Evolutionary conservation across 2,329 filamentous ascomycete genomes (phyloP), one percentile per base, ranked within the genome.

Genomic region (Aspergillus floridensis): DNA sequence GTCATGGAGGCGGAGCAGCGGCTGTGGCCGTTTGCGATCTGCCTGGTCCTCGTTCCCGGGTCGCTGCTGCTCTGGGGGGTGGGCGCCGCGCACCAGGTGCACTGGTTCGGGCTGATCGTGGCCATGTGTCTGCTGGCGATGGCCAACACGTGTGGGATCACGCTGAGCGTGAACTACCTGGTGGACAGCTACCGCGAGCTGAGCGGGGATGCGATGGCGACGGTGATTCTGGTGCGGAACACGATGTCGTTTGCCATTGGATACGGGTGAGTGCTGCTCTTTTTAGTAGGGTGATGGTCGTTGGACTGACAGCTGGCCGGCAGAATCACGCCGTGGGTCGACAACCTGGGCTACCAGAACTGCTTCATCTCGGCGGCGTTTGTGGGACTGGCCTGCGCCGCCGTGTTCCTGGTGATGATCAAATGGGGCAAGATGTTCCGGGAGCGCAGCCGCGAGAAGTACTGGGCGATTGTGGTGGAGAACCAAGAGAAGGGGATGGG

Each of bases 181-280:
- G 73, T 78, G 5, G 76, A 78, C 61, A 75, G 74, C 58, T 78
- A 77, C 62, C 69, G 69, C 12, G 76, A 78, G 54, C 54, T 79
- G 10, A 75, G 73, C 19, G 74, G 75, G 2, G 74, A 78, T 26
- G 75, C 73, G 0, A 73, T 78, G 68, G 73, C 71, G 3, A 77
- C 73, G 19, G 73, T 81, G 16, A 81, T 81, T 53, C 57, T 81
- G 22, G 75, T 81, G 14, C 74, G 79, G 3, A 81, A 81, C 60
- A 80, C 78, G 1, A 79, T 81, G 75, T 75, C 73, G 0, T 81
- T 81, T 63, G 79, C 76, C 0, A 76, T 81, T 52, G 72, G 76
- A 3, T 79, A 78, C 62, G 78, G 75, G 68, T 72, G 63, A 58
- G 68, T 61, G 38, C 46, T n/a, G 19, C 4, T 24, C 10, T 11